These are phyloP conservation scores for Elaeagnus macrophylla DNA, from an alignment of 306 rosid species.

Conservation along the genomic window DNA sequence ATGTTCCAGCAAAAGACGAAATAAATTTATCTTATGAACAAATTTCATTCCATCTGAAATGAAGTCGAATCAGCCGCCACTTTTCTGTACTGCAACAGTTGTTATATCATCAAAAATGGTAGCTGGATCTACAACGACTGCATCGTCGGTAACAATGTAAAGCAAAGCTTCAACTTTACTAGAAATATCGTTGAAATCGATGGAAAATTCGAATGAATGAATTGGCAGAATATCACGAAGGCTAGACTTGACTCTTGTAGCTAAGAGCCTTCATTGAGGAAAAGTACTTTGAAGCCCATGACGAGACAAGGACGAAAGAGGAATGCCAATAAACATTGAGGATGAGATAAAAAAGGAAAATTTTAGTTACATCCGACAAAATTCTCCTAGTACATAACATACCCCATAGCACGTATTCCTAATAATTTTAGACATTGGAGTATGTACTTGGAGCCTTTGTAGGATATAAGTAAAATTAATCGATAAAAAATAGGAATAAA, in stretches of 20 bases:
- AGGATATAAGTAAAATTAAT: no score
- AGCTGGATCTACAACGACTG: conserved; percentile 51
- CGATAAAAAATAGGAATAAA: no score
- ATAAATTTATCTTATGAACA: conserved; percentile 60
- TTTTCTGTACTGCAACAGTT: conserved; percentile 51
- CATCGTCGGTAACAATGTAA: conserved; percentile 83
- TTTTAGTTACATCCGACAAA: no score
- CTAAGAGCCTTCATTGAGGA: conserved; percentile 44
- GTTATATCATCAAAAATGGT: conserved; percentile 39
- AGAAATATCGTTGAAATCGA: conserved; percentile 35
- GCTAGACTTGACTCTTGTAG: no score
- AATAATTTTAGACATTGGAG: no score
- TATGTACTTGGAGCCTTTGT: no score
- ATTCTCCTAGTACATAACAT: no score
- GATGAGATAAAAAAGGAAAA: no score
- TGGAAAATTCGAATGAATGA: conserved; percentile 31
- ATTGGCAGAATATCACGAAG: conserved; percentile 67
- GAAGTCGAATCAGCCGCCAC: conserved; percentile 87
- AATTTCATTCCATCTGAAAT: conserved; percentile 83
- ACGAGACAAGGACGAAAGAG: no score
- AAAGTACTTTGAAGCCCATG: no score
- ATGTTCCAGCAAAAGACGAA: background rate
- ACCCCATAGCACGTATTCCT: no score
- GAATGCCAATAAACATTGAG: no score
- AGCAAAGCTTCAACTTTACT: conserved; percentile 60